These are phyloP conservation scores for Acacia pycnantha DNA, from an alignment of 331 rosid species.

Conservation along the genomic window DNA sequence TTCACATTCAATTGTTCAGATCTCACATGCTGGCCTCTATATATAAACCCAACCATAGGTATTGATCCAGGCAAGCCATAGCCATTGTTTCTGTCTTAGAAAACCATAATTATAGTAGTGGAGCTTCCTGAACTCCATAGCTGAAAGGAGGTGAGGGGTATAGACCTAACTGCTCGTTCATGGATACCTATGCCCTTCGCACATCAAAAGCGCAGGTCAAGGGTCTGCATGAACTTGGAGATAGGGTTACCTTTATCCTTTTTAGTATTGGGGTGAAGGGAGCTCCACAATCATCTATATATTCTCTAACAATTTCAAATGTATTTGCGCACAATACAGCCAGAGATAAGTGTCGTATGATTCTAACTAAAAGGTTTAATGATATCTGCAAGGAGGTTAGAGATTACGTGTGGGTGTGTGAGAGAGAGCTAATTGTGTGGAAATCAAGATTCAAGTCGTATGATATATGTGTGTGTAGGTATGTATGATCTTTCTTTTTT, in stretches of 20 bases:
- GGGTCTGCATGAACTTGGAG: background rate
- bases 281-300: background rate
- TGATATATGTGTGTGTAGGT: background rate
- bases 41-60: background rate
- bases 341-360: background rate
- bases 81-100: background rate
- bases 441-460: background rate
- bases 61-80: background rate
- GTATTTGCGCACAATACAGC: background rate
- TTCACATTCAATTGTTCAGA: background rate
- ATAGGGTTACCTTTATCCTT: background rate
- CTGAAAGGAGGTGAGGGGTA: background rate
- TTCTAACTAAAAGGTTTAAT: background rate
- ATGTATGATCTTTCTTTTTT: too few species aligned
- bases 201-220: background rate
- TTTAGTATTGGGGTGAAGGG: background rate
- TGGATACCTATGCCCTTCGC: background rate
- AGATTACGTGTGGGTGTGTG: background rate
- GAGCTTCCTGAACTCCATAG: background rate
- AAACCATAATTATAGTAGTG: background rate
- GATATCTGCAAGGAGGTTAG: background rate
- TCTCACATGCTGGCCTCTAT: background rate
- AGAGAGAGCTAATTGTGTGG: background rate
- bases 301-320: background rate
- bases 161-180: background rate